These are phyloP conservation scores for Solanum virginianum DNA, from an alignment of 257 asterid genomes.

Conservation along the genomic window DNA sequence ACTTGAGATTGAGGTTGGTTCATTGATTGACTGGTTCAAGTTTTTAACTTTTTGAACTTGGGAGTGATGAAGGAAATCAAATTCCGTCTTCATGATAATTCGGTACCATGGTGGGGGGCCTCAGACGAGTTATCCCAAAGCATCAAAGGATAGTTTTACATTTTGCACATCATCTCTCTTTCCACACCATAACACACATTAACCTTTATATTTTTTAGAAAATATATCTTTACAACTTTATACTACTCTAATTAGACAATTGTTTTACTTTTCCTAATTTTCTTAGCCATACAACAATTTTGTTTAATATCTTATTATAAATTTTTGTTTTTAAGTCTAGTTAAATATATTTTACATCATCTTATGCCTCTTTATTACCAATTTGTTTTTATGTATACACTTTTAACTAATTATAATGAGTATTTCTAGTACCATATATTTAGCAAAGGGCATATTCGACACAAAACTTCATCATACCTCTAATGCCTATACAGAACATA, in stretches of 20 bases:
- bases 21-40: not conserved
- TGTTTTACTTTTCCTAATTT: not conserved
- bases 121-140: not conserved
- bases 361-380: not conserved
- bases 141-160: not conserved
- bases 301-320: not conserved
- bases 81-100: not conserved
- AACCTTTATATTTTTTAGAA: not conserved
- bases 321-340: not conserved
- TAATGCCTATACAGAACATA: not conserved
- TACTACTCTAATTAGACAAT: not conserved
- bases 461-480: not conserved
- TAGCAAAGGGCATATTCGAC: not conserved
- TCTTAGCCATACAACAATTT: not conserved
- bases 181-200: not conserved
- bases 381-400: not conserved
- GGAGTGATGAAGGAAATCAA: not conserved
- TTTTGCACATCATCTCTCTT: not conserved
- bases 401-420: not conserved
- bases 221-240: not conserved
- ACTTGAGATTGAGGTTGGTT: not conserved
- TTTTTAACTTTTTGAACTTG: not conserved
- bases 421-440: not conserved
- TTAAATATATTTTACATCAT: not conserved
- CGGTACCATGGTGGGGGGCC: not conserved